Evolutionary conservation across 768 basidiomycete species (phyloP), one percentile per base, ranked within the genome.

Genomic region (Cystofilobasidium ferigula): DNA sequence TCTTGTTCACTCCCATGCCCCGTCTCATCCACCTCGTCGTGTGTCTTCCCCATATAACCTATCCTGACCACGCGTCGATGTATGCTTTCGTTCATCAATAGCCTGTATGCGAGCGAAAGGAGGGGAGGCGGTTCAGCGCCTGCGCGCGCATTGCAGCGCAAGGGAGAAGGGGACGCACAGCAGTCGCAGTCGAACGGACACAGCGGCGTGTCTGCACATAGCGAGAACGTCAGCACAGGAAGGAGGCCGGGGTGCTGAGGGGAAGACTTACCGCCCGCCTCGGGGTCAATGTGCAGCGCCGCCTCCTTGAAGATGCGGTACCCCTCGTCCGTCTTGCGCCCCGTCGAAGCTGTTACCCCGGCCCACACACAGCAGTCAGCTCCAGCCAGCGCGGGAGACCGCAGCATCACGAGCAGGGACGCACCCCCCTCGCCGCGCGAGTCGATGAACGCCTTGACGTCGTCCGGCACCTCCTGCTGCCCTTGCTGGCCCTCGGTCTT

Each of bases 101-200:
- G 40, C 40, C 40, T 42, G n/a, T n/a, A n/a, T n/a, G n/a, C n/a
- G 40, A 42, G 40, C 10, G 40, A 42, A 42, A 20, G 20, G 40
- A 10, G 40, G 40, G 20, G 40, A 20, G 40, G 40, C 10, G 40
- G 10, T 10, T 48, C 47, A 9, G 12, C n/a, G 47, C 26, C 22
- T 8, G 47, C 47, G n/a, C 2, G 22, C 14, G 47, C 40, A 42
- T 10, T 20, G 40, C 20, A 10, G 45, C 20, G 20, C 20, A 2
- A 48, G 22, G 26, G 3, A n/a, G 45, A 12, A 28, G 45, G 59
- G 20, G 34, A 70, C 72, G 59, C 34, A 73, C 75, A 76, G 61
- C 75, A 76, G 32, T 76, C 74, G 60, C 75, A 76, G 58, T 76
- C 75, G 65, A 76, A 76, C 14, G 75, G 75, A 64, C 75, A 76